Evolutionary conservation across 129 eudicot genomes (phyloP).

Genomic region (Chrysanthemum lavandulifolium): DNA sequence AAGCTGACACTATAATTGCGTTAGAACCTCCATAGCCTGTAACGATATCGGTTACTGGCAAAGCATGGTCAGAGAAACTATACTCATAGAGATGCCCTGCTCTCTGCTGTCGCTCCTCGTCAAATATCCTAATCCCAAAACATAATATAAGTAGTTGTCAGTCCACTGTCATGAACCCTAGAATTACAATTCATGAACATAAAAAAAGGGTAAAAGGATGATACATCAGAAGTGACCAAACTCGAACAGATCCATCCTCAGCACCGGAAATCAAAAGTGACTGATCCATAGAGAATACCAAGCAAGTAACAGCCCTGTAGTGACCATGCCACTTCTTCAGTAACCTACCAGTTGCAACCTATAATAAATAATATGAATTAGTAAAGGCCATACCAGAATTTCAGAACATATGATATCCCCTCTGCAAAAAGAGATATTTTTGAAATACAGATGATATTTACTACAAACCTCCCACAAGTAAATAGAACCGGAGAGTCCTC

Average conservation of each 20-base stretch:
- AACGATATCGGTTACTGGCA: slow-evolving; percentile 76
- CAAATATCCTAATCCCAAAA: slow-evolving; percentile 62
- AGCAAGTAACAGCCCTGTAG: slow-evolving; percentile 73
- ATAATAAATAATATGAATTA: background rate
- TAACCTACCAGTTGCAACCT: slow-evolving; percentile 85
- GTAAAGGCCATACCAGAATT: background rate
- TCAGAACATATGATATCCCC: background rate
- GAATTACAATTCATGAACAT: background rate
- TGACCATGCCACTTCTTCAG: slow-evolving; percentile 94
- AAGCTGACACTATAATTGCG: slow-evolving; percentile 80
- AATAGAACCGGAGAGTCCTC: slow-evolving; percentile 69
- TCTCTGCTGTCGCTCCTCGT: slow-evolving; percentile 59
- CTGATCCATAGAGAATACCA: slow-evolving; percentile 64
- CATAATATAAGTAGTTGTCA: background rate
- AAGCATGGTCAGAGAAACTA: slow-evolving; percentile 80
- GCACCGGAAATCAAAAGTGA: slow-evolving; percentile 87
- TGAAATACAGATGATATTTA: too few relatives aligned
- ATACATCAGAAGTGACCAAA: slow-evolving; percentile 89
- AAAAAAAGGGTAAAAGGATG: background rate
- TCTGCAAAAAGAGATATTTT: too few relatives aligned
- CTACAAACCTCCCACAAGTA: slow-evolving; percentile 74
- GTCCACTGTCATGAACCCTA: background rate
- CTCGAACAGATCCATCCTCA: slow-evolving; percentile 90
- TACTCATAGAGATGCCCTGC: slow-evolving; percentile 67
- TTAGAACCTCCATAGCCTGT: slow-evolving; percentile 78